These are phyloP conservation scores for Multifurca ochricompacta DNA, from an alignment of 768 basidiomycete genomes.

Conservation along the genomic window DNA sequence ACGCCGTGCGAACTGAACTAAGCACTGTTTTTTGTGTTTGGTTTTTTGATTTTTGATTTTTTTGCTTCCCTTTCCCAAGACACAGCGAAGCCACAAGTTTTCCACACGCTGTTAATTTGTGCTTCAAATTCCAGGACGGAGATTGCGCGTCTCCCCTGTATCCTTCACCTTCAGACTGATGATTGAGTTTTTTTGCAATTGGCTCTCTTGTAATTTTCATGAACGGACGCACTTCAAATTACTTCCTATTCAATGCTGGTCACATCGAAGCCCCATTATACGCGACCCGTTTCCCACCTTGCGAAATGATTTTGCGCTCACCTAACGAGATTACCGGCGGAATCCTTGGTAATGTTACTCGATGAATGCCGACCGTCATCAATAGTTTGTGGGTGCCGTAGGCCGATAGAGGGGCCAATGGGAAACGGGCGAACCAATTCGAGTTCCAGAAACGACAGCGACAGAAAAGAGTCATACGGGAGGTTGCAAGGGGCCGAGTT, in stretches of 20 bases:
- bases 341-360: not conserved
- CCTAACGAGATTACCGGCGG: conserved; percentile 9
- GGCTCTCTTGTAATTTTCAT: conserved; percentile 7
- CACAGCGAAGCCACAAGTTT: not conserved
- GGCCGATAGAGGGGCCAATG: not conserved
- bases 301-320: not conserved
- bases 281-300: conserved; percentile 1
- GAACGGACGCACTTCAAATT: conserved; percentile 2
- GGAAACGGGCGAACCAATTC: not conserved
- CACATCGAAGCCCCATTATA: conserved; percentile 7
- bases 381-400: not conserved
- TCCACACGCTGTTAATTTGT: conserved; percentile 13
- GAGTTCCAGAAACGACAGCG: not conserved
- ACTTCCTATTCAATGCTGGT: conserved; percentile 4
- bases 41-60: no score
- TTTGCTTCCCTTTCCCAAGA: not conserved
- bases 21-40: not conserved
- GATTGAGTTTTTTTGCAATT: not conserved
- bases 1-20: conserved; percentile 5
- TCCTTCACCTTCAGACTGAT: not conserved
- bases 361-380: not conserved
- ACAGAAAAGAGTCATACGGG: not conserved
- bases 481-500: not conserved
- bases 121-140: conserved; percentile 8
- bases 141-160: conserved; percentile 2